These are phyloP conservation scores for Groenewaldozyma sp. DNA, from an alignment of 1,139 yeast genomes.

Conservation along the genomic window DNA sequence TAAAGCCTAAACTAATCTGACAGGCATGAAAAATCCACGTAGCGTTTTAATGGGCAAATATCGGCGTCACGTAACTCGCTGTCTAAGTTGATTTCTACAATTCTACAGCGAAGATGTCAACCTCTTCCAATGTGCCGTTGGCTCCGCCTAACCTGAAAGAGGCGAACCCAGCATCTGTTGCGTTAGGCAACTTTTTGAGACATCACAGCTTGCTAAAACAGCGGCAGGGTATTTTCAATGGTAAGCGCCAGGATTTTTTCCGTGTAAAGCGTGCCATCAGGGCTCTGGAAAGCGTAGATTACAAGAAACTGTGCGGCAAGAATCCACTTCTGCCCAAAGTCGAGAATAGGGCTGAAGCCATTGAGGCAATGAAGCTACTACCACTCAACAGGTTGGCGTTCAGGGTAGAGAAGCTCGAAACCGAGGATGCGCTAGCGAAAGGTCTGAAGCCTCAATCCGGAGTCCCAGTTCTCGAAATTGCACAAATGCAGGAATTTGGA, in stretches of 20 bases:
- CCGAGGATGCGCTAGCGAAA: slow-evolving; percentile 56
- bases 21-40: too few relatives aligned
- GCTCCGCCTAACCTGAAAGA: slow-evolving; percentile 30
- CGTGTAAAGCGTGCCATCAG: slow-evolving; percentile 70
- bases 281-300: slow-evolving; percentile 68
- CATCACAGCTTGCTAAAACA: slow-evolving; percentile 59
- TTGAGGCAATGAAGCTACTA: slow-evolving; percentile 52
- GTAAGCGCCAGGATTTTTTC: slow-evolving; percentile 69
- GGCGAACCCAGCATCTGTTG: slow-evolving; percentile 39
- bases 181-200: slow-evolving; percentile 64
- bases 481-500: slow-evolving; percentile 58
- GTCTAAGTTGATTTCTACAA: too few relatives aligned
- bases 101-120: too few relatives aligned
- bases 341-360: slow-evolving; percentile 45
- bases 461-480: slow-evolving; percentile 60
- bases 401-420: slow-evolving; percentile 52
- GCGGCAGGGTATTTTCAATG: slow-evolving; percentile 69
- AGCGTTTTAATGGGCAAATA: too few relatives aligned
- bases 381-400: slow-evolving; percentile 68
- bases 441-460: slow-evolving; percentile 61
- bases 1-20: neutral
- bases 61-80: too few relatives aligned
- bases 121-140: slow-evolving; percentile 18
- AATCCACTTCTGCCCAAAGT: slow-evolving; percentile 54
- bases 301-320: slow-evolving; percentile 47